phyloP scores from a whole-genome alignment of 2,329 filamentous ascomycete genomes.

The Paraphoma sp. region DNA sequence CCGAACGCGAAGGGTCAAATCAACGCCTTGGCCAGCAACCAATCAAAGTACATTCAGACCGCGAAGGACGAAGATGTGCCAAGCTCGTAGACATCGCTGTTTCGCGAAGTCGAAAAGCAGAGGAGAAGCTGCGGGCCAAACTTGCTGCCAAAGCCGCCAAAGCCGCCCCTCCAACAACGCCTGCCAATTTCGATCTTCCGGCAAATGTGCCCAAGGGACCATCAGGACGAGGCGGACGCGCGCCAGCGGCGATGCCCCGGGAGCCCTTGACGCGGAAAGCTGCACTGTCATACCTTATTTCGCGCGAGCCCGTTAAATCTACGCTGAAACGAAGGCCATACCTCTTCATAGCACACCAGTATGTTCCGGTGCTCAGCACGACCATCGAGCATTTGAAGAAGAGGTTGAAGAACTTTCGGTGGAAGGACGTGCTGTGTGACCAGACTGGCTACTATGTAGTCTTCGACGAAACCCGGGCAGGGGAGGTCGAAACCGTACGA shows the following conservation, averaged over 20 bases:
- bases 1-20: slow-evolving; percentile 77
- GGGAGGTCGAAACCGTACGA: slow-evolving; percentile 79
- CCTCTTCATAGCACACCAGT: slow-evolving; percentile 85
- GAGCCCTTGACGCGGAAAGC: slow-evolving; percentile 54
- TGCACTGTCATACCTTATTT: slow-evolving; percentile 59
- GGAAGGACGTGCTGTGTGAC: slow-evolving; percentile 83
- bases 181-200: slow-evolving; percentile 64
- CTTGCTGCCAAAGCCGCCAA: slow-evolving; percentile 35
- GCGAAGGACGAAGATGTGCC: slow-evolving; percentile 82
- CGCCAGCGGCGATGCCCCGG: slow-evolving; percentile 47
- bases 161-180: slow-evolving; percentile 24
- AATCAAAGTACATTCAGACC: slow-evolving; percentile 86
- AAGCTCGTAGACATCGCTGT: slow-evolving; percentile 78
- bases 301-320: slow-evolving; percentile 69
- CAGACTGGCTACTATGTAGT: slow-evolving; percentile 87
- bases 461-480: slow-evolving; percentile 80
- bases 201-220: slow-evolving; percentile 89
- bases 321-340: slow-evolving; percentile 83
- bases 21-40: slow-evolving; percentile 78
- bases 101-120: slow-evolving; percentile 70
- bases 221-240: slow-evolving; percentile 59
- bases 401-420: slow-evolving; percentile 80
- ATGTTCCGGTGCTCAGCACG: slow-evolving; percentile 83
- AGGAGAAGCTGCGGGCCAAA: slow-evolving; percentile 53
- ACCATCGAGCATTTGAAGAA: slow-evolving; percentile 92